phyloP scores from a whole-genome alignment of 139 green algal species.

The Haematococcus lacustris region DNA sequence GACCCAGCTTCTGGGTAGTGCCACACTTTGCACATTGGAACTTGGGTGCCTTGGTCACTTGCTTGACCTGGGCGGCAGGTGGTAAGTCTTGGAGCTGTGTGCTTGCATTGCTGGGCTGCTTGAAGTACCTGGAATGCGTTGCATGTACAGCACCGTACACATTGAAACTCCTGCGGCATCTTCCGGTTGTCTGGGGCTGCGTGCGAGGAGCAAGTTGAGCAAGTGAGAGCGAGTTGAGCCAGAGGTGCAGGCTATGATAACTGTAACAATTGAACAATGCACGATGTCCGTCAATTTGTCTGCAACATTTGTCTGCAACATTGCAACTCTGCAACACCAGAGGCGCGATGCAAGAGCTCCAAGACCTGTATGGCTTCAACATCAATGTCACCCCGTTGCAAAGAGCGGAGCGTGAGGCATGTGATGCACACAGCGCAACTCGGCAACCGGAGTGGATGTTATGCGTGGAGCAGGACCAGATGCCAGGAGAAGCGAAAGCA shows the following conservation, averaged over 20 bases:
- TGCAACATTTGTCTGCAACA: not conserved
- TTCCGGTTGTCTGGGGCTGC: not conserved
- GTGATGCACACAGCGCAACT: constrained; percentile 11
- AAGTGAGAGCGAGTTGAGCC: not conserved
- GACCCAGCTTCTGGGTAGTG: constrained; percentile 14
- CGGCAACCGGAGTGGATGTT: constrained; percentile 13
- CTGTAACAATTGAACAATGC: not conserved
- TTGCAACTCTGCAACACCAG: not conserved
- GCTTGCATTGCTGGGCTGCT: no score
- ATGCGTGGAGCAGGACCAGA: constrained; percentile 24
- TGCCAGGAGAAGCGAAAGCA: constrained; percentile 33
- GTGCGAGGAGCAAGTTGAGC: not conserved
- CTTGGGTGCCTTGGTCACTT: constrained; percentile 18
- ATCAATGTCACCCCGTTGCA: constrained; percentile 18
- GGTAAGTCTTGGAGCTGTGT: no score
- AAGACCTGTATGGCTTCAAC: constrained; percentile 39
- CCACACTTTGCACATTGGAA: constrained; percentile 11
- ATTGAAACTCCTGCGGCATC: constrained; percentile 17
- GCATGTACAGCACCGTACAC: constrained; percentile 15
- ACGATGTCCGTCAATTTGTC: not conserved
- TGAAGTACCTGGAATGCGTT: constrained; percentile 7
- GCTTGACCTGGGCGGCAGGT: no score
- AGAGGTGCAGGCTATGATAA: not conserved
- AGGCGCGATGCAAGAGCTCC: not conserved
- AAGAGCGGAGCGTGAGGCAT: constrained; percentile 8